Base-by-base conservation (phyloP, 345 rosid species). In the Barbarea vulgaris region DNA sequence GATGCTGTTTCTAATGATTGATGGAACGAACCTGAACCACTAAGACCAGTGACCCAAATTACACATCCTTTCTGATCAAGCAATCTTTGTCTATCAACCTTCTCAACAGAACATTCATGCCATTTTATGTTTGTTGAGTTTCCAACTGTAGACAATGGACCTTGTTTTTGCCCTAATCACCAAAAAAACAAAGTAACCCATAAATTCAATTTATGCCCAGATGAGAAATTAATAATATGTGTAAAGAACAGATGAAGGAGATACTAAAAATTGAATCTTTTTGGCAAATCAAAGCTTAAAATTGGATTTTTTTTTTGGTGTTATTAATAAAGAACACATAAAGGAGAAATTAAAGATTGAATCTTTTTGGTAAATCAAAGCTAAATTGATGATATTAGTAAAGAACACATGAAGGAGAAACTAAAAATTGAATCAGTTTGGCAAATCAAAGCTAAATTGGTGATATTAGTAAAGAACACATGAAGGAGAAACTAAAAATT, bases 51-150 rank as follows among this genome's bases (percentile, higher is more conserved):
- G 72, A 88, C 82, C 97, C 97, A 91, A 75, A 88, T 83, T 55
- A 88, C 89, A 27, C 93, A 91, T 12, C 97, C 97, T 79, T 91
- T 91, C 79, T 91, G 97, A 72, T 86, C 83, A 57, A 91, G 90
- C 77, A 91, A 75, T 44, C 82, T 76, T 14, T 88, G 90, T 77
- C 97, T 78, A 54, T 84, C 89, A 77, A 70, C 55, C 71, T 87
- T 91, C 59, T 72, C 89, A 57, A 91, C 91, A 13, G 92, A 77
- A 83, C 87, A 81, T 31, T 83, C 78, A 69, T 91, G 93, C 97
- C 93, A 91, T 77, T 82, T 75, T 78, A 91, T 86, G 80, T 91
- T 88, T 17, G 87, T 85, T 0, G 93, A 84, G 71, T 86, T 87
- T 64, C 86, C 89, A 6, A 74, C 76, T 0, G 80, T 77, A 51